These are phyloP conservation scores for Penicillium sp. DNA, from an alignment of 2,329 filamentous ascomycete genomes.

Conservation along the genomic window DNA sequence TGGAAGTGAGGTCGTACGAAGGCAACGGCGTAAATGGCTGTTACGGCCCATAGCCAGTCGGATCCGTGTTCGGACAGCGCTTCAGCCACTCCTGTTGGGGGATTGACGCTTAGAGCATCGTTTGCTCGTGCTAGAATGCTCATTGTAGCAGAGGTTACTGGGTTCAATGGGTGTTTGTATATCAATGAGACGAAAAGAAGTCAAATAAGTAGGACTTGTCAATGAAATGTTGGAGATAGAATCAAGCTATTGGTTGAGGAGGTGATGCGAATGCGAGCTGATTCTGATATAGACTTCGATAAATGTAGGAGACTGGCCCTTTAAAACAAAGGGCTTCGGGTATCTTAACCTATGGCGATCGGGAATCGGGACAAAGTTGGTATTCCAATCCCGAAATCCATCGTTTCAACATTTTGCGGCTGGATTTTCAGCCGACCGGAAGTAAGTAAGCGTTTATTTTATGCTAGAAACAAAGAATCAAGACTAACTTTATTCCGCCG, in stretches of 20 bases:
- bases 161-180: not conserved
- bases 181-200: not conserved
- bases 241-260: not conserved
- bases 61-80: slow-evolving; percentile 49
- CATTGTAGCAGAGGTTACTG: not conserved
- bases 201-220: not conserved
- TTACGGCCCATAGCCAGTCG: slow-evolving; percentile 58
- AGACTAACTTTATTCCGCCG: not conserved
- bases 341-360: not conserved
- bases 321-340: not conserved
- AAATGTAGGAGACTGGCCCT: not conserved
- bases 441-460: not conserved
- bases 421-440: too few species aligned
- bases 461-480: not conserved
- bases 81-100: slow-evolving; percentile 40
- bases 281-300: not conserved
- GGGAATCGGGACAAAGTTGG: not conserved
- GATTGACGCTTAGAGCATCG: slow-evolving; percentile 52
- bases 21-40: slow-evolving; percentile 50
- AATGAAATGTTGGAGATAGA: not conserved
- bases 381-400: not conserved
- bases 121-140: slow-evolving; percentile 37
- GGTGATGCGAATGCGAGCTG: not conserved
- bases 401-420: too few species aligned
- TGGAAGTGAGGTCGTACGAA: slow-evolving; percentile 38